Evolutionary conservation across 768 basidiomycete genomes (phyloP).

Genomic region (Candolleomyces eurysporus): DNA sequence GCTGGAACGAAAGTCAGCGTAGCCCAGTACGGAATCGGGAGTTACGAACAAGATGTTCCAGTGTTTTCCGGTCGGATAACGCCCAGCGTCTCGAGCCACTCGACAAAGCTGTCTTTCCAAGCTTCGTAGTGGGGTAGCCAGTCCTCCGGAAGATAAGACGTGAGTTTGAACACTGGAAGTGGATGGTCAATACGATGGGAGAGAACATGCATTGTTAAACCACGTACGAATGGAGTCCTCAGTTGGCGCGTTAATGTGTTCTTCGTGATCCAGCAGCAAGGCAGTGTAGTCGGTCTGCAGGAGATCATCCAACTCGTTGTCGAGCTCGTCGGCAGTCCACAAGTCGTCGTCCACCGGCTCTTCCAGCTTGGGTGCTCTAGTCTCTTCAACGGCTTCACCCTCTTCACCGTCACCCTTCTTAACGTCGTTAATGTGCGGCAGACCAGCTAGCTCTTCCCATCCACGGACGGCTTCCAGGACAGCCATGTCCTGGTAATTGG

Average conservation of each 20-base stretch:
- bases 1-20: constrained; percentile 10
- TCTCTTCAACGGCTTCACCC: constrained; percentile 30
- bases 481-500: constrained; percentile 99
- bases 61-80: constrained; percentile 45
- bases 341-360: constrained; percentile 55
- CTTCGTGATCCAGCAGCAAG: constrained; percentile 76
- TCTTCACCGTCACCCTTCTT: constrained; percentile 40
- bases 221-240: constrained; percentile 57
- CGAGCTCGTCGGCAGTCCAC: constrained; percentile 61
- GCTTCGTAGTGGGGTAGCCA: constrained; percentile 71
- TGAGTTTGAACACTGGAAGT: constrained; percentile 68
- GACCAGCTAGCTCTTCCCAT: constrained; percentile 74
- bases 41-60: constrained; percentile 27
- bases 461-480: constrained; percentile 95
- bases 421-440: constrained; percentile 72
- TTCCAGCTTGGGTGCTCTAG: constrained; percentile 35
- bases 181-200: constrained; percentile 3
- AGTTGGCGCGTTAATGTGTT: constrained; percentile 52
- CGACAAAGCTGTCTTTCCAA: constrained; percentile 56
- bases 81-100: constrained; percentile 64
- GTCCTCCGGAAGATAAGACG: constrained; percentile 83
- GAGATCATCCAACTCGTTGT: constrained; percentile 54
- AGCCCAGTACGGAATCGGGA: neutral
- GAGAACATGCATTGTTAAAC: neutral
- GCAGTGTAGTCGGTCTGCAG: constrained; percentile 68